Conservation (phyloP, 768 basidiomycete species). For the Peribolospora baueri region DNA sequence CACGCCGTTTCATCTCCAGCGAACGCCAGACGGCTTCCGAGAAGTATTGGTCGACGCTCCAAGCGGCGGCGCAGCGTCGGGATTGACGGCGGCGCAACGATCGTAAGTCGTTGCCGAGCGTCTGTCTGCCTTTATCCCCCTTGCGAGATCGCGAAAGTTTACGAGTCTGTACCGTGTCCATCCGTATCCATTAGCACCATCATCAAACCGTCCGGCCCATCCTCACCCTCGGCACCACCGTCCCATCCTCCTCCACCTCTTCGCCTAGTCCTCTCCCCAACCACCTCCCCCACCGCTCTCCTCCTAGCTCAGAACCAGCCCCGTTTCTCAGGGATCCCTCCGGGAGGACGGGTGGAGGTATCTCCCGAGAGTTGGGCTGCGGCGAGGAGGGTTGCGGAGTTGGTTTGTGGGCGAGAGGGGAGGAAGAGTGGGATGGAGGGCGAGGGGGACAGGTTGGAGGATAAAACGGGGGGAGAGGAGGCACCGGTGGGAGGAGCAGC, state of each 20-base stretch:
- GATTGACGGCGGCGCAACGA: too few relatives aligned
- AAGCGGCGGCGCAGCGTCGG: conserved; percentile 2
- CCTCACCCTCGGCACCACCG: conserved; percentile 9
- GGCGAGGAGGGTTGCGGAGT: conserved; percentile 39
- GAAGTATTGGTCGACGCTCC: conserved; percentile 46
- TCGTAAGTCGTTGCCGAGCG: too few relatives aligned
- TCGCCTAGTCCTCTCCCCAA: conserved; percentile 39
- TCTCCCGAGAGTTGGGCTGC: conserved; percentile 44
- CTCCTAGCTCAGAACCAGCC: conserved; percentile 17
- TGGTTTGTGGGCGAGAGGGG: conserved; percentile 23
- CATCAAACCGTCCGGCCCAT: conserved; percentile 2
- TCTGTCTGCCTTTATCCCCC: not conserved
- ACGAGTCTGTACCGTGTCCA: too few relatives aligned
- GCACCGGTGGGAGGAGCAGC: conserved; percentile 26
- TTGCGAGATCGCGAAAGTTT: too few relatives aligned
- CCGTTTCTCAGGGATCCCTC: not conserved
- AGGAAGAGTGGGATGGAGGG: not conserved
- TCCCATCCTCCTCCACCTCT: conserved; percentile 23
- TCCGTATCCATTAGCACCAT: too few relatives aligned
- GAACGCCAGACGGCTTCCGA: conserved; percentile 58
- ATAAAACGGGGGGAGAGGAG: not conserved
- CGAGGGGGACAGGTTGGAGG: too few relatives aligned
- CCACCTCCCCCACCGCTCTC: conserved; percentile 30
- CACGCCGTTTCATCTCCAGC: conserved; percentile 20
- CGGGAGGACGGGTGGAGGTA: conserved; percentile 54